Base-by-base conservation (phyloP, 176 grass and related monocot species). In the Canna indica region DNA sequence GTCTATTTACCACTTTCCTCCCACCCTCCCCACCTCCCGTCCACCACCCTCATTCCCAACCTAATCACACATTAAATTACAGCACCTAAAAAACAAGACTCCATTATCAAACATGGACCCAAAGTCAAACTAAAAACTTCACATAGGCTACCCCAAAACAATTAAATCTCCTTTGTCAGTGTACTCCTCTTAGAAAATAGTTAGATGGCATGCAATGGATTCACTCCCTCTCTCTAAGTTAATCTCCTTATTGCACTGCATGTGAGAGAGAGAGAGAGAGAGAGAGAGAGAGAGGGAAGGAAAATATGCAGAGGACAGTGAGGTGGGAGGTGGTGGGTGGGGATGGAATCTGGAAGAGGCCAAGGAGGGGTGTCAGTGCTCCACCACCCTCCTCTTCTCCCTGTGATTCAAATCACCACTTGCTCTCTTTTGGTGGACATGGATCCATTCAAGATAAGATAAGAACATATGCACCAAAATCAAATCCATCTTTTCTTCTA, bases 281-380 rank as follows among this genome's bases (percentile, higher is more conserved):
- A 15, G 27, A 60, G 24, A 59, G 56, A 59, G 11, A 46, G 47
- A 0, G 18, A 20, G 18, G 0, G 18, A 5, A n/a, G 50, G 50
- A 18, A 54, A 54, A 54, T 1, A 54, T 15, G 16, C 15, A 7
- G 50, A 54, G 50, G 50, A 54, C 50, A 54, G 22, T 54, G 18
- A 54, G 50, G 50, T 54, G 16, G 50, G 50, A 54, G 22, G 50
- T 20, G 50, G 50, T 18, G 17, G 41, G 41, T 44, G 41, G 41
- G 50, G 50, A 54, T n/a, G 20, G 50, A 54, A 54, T 54, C 50
- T 54, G 14, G 18, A 54, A 59, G 57, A 59, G 57, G 57, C 25
- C 58, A 60, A 60, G 58, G 13, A 30, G 58, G 27, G 25, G 26
- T 60, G 58, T 60, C 27, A 60, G 58, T 60, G 58, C 58, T 60